phyloP scores from a whole-genome alignment of 2,329 filamentous ascomycete species.

The Mycosphaerella sp. region DNA sequence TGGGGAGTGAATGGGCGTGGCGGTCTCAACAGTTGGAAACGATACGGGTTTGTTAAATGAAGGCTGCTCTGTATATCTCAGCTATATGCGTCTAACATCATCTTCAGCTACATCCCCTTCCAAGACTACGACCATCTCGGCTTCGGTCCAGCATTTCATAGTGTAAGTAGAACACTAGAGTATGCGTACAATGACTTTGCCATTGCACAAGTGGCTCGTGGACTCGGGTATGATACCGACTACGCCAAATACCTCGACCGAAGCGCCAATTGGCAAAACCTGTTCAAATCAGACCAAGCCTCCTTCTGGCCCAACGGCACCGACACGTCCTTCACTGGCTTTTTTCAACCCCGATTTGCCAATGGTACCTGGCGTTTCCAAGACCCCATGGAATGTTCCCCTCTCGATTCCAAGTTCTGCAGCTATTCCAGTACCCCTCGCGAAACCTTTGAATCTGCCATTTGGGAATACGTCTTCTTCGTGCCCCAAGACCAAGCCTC shows the following conservation, averaged over 20 bases:
- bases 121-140: conserved; percentile 51
- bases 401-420: conserved; percentile 46
- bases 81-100: too few relatives aligned
- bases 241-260: conserved; percentile 55
- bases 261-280: conserved; percentile 63
- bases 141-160: conserved; percentile 62
- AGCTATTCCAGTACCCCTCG: conserved; percentile 45
- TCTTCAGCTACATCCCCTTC: conserved; percentile 47
- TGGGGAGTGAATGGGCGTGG: conserved; percentile 66
- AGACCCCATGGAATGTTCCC: conserved; percentile 48
- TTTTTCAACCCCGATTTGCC: conserved; percentile 60
- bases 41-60: conserved; percentile 38
- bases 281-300: conserved; percentile 57
- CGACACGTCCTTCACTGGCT: conserved; percentile 60
- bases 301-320: conserved; percentile 47
- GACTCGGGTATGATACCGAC: conserved; percentile 48
- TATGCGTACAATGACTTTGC: conserved; percentile 66
- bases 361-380: conserved; percentile 64
- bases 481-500: conserved; percentile 38
- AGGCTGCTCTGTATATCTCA: too few relatives aligned
- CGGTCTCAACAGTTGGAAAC: conserved; percentile 64
- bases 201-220: conserved; percentile 57
- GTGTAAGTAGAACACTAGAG: conserved; percentile 62
- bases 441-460: conserved; percentile 65
- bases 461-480: conserved; percentile 65